phyloP scores from a whole-genome alignment of 768 basidiomycete genomes.

The Tubosaeta sp. region DNA sequence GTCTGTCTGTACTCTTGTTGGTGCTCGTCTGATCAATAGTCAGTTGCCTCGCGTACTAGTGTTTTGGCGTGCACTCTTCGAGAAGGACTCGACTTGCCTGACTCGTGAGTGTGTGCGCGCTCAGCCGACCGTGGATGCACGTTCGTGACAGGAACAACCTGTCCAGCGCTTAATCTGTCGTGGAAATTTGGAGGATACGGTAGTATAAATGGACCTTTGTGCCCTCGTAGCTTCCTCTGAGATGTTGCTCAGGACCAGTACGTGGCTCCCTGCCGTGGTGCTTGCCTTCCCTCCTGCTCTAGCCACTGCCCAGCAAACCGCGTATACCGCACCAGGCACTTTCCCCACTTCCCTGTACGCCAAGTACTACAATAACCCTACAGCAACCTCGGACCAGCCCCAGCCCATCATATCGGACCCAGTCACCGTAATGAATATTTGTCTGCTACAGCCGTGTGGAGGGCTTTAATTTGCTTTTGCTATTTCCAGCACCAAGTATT shows the following conservation, averaged over 20 bases:
- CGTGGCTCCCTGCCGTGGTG: slow-evolving; percentile 3
- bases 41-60: slow-evolving; percentile 5
- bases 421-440: slow-evolving; percentile 42
- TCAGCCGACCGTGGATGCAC: slow-evolving; percentile 8
- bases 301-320: slow-evolving; percentile 13
- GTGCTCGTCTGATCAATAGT: slow-evolving; percentile 8
- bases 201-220: slow-evolving; percentile 10
- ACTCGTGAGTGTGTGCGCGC: too few relatives aligned
- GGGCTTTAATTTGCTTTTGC: not conserved
- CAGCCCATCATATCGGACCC: slow-evolving; percentile 78
- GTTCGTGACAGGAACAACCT: slow-evolving; percentile 10
- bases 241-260: slow-evolving; percentile 11
- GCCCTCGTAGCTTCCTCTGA: not conserved
- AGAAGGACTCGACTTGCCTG: too few relatives aligned
- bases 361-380: slow-evolving; percentile 70
- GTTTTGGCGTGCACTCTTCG: not conserved
- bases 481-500: slow-evolving; percentile 50
- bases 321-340: slow-evolving; percentile 52
- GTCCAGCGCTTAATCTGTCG: not conserved
- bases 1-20: slow-evolving; percentile 11
- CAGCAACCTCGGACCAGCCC: slow-evolving; percentile 64
- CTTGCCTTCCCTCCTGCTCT: slow-evolving; percentile 4
- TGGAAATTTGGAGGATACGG: slow-evolving; percentile 10
- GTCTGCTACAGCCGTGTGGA: not conserved
- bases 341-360: slow-evolving; percentile 65